phyloP scores from a whole-genome alignment of 2,329 filamentous ascomycete genomes.

The Cladosporium phlei region DNA sequence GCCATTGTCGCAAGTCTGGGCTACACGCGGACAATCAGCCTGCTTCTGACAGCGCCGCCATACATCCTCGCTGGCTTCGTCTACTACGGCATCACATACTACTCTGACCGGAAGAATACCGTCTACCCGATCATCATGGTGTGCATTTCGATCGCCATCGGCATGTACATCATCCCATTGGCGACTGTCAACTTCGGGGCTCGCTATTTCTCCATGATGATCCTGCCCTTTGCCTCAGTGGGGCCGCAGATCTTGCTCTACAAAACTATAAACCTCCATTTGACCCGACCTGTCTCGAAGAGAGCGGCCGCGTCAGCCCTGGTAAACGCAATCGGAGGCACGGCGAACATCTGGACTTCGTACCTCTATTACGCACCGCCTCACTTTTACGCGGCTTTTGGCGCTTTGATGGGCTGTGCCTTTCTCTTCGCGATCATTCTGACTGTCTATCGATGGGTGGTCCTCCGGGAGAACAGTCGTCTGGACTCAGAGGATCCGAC shows the following conservation, averaged over 20 bases:
- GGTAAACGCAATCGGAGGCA: conserved; percentile 38
- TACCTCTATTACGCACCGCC: conserved; percentile 37
- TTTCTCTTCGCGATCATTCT: conserved; percentile 33
- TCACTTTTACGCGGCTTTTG: conserved; percentile 42
- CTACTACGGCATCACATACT: conserved; percentile 25
- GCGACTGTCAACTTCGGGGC: conserved; percentile 28
- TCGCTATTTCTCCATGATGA: conserved; percentile 28
- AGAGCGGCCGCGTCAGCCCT: conserved; percentile 41
- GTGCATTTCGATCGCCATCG: conserved; percentile 23
- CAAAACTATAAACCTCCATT: conserved; percentile 39
- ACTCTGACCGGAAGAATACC: conserved; percentile 28
- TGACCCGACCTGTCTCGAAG: conserved; percentile 39
- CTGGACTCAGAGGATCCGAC: conserved; percentile 36
- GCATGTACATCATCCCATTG: conserved; percentile 28
- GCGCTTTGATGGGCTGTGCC: conserved; percentile 34
- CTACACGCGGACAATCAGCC: conserved; percentile 57
- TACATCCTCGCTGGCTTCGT: conserved; percentile 32
- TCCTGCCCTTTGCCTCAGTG: conserved; percentile 36
- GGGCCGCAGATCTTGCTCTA: conserved; percentile 39
- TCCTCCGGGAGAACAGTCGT: conserved; percentile 37
- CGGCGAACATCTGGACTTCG: conserved; percentile 40
- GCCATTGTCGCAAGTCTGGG: conserved; percentile 60
- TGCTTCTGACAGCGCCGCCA: conserved; percentile 40
- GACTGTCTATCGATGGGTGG: conserved; percentile 36
- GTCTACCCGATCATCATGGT: conserved; percentile 28